Base-by-base conservation (phyloP, 1,284 basidiomycete genomes). In the Ustilago lituana region DNA sequence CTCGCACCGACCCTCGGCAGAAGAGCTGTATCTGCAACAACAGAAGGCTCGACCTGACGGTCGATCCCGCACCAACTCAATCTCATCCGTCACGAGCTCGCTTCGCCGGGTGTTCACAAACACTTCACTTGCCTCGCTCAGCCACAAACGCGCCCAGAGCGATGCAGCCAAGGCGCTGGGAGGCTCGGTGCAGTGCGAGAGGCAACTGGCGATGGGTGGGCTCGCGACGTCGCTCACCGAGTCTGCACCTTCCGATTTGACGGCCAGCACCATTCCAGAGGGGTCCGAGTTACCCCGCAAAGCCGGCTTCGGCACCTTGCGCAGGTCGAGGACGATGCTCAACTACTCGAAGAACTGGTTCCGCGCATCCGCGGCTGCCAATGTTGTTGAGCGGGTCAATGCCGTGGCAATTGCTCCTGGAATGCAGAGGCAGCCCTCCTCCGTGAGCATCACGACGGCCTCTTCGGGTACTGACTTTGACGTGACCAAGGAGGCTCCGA, bases 301-400 rank as follows among this genome's bases (percentile, higher is more conserved):
- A 43, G 11, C 41, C 19, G 57, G 53, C 12, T 49, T 32, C 22
- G 40, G 47, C 15, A 67, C 54, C 8, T 36, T 72, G 47, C 58
- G 68, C 9, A 53, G 68, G 31, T 67, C 68, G n/a, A 62, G 40
- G 59, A 72, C 68, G 23, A 72, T 72, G 68, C 59, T 72, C 32
- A 48, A 57, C 46, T 59, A 66, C 23, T 50, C 63, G 15, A 41
- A 41, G 26, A 61, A 51, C 48, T 72, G 68, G 68, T 57, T 72
- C 35, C 50, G 59, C 15, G 59, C 58, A 14, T 62, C 68, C 12
- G 36, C 59, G 6, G 49, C 60, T 26, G 43, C 68, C 12, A 72
- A 47, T 23, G 55, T 51, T 3, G 59, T 67, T 15, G 57, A 55
- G 52, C 56, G 63, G 1, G 56, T 66, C 36, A 46, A 55, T 32